Conservation (phyloP, 208 protist species). For the Leishmania mexicana region DNA sequence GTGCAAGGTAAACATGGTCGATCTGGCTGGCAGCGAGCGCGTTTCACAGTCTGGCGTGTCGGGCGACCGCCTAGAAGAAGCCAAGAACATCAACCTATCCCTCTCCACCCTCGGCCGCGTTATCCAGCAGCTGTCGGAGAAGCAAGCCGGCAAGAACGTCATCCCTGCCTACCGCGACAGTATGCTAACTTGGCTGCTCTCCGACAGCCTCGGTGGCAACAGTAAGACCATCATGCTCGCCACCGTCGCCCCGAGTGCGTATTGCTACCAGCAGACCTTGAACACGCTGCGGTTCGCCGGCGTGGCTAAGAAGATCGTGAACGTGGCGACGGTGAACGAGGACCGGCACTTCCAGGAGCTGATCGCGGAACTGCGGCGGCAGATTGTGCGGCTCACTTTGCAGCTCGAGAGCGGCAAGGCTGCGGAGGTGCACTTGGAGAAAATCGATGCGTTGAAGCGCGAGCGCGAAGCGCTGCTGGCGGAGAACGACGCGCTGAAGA, state of each 20-base stretch:
- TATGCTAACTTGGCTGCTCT: conserved; percentile 89
- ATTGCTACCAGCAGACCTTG: conserved; percentile 86
- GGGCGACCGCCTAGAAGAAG: conserved; percentile 94
- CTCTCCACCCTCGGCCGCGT: conserved; percentile 93
- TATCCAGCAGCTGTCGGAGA: conserved; percentile 87
- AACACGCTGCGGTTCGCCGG: conserved; percentile 90
- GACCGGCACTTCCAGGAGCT: conserved; percentile 82
- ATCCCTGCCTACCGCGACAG: conserved; percentile 88
- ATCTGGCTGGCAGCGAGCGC: conserved; percentile 98
- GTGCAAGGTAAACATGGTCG: conserved; percentile 95
- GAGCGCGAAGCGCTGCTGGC: conserved; percentile 50
- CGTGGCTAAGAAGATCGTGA: conserved; percentile 84
- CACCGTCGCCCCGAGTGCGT: conserved; percentile 77
- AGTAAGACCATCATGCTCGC: conserved; percentile 91
- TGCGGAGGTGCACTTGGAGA: conserved; percentile 54
- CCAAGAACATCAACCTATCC: conserved; percentile 96
- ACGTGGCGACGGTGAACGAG: conserved; percentile 86
- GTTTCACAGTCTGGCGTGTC: conserved; percentile 86
- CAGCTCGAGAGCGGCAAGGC: conserved; percentile 77
- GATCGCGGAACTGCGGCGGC: conserved; percentile 68
- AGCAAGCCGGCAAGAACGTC: conserved; percentile 60
- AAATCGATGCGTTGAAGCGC: conserved; percentile 45
- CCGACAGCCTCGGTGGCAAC: conserved; percentile 86
- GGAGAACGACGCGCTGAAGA: conserved; percentile 48
- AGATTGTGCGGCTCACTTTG: conserved; percentile 80